Evolutionary conservation across 148 eudicot species (phyloP).

Genomic region (Persicaria maculosa): DNA sequence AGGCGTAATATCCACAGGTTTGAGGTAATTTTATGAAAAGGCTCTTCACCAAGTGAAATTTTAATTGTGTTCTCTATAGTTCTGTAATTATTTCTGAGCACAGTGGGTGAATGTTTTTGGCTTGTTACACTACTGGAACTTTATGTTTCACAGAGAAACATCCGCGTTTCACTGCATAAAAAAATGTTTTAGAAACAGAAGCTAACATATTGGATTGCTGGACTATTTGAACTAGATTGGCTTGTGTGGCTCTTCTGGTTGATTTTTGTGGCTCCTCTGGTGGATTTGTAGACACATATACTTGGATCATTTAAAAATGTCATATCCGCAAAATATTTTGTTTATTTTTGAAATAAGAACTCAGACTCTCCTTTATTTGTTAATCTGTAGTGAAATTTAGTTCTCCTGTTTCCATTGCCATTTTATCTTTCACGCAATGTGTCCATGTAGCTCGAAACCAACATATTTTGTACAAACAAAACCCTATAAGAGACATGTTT

Average conservation of each 20-base stretch:
- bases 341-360: not conserved
- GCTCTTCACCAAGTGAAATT: not conserved
- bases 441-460: no score
- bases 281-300: not conserved
- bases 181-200: no score
- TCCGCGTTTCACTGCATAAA: not conserved
- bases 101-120: no score
- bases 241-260: not conserved
- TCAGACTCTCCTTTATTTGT: not conserved
- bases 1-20: constrained; percentile 89
- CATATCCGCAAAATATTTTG: not conserved
- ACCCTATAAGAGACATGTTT: no score
- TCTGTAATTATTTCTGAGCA: no score
- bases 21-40: constrained; percentile 44
- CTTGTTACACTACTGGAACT: no score
- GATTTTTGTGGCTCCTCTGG: not conserved
- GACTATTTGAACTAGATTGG: not conserved
- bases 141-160: no score
- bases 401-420: not conserved
- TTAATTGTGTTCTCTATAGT: not conserved
- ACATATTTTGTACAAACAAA: no score
- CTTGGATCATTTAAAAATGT: not conserved
- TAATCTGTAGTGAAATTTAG: not conserved
- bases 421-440: no score
- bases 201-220: no score